Conservation (phyloP, 2,329 filamentous ascomycete genomes). For the Hypoxylon rubiginosum region DNA sequence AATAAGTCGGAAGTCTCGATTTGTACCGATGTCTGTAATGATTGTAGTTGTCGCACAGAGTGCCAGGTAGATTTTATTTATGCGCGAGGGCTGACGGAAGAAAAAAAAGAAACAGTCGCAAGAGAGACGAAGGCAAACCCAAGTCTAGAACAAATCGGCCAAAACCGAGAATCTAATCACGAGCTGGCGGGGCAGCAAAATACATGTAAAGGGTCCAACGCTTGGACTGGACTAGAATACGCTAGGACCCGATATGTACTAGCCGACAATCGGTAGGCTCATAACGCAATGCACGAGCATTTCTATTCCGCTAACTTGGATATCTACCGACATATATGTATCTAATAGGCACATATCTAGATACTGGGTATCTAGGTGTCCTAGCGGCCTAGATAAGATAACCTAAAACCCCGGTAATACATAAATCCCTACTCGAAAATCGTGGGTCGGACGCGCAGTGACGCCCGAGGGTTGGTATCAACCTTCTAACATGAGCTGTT, state of each 20-base stretch:
- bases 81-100: slow-evolving; percentile 16
- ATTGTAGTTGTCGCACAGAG: slow-evolving; percentile 16
- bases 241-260: background rate
- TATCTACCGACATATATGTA: no score
- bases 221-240: slow-evolving; percentile 13
- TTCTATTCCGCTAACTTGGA: no score
- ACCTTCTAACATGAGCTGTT: slow-evolving; percentile 38
- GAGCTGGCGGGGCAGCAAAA: slow-evolving; percentile 43
- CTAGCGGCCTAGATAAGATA: background rate
- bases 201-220: slow-evolving; percentile 2
- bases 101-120: slow-evolving; percentile 19
- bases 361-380: background rate
- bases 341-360: background rate
- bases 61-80: slow-evolving; percentile 20
- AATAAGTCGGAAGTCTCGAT: background rate
- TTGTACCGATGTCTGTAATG: slow-evolving; percentile 6
- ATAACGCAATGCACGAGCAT: no score
- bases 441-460: background rate
- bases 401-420: slow-evolving; percentile 24
- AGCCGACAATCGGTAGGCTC: background rate
- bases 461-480: slow-evolving; percentile 5
- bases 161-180: slow-evolving; percentile 17
- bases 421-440: slow-evolving; percentile 17
- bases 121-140: slow-evolving; percentile 12
- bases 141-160: slow-evolving; percentile 27